A percentile compares a stretch with the other conserved stretches of the same genome.
Conservation (phyloP, 78 protist species). For the Thecamonas trahens region DNA sequence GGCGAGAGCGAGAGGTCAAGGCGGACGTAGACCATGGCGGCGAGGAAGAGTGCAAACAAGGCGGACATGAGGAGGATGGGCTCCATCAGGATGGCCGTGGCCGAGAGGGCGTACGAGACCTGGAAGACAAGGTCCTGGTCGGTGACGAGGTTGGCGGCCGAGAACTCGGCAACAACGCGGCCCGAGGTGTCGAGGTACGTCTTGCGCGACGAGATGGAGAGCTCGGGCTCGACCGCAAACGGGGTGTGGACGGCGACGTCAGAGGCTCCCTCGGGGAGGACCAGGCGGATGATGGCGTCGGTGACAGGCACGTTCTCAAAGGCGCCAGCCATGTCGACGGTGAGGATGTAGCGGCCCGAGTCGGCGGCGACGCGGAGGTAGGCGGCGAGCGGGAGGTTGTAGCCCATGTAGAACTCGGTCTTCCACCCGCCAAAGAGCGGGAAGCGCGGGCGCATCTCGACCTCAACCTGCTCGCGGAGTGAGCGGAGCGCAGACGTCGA, state of each 20-base stretch:
- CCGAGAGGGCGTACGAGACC: conserved; percentile 7
- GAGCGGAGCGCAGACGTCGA: conserved; percentile 57
- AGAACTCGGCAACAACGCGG: conserved; percentile 34
- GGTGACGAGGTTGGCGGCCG: background rate
- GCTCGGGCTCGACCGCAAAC: conserved; percentile 20
- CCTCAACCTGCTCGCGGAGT: background rate
- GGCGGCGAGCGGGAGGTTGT: conserved; percentile 60
- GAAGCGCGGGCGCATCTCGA: conserved; percentile 59
- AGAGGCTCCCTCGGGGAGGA: conserved; percentile 78
- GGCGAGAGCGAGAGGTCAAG: background rate
- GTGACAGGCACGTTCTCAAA: conserved; percentile 39
- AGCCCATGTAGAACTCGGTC: conserved; percentile 56
- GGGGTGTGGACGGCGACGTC: conserved; percentile 24
- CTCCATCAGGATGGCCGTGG: background rate
- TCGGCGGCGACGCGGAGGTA: conserved; percentile 23
- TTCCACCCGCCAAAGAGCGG: conserved; percentile 87
- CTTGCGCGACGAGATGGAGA: conserved; percentile 3
- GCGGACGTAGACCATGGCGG: background rate
- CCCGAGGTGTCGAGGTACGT: conserved; percentile 65
- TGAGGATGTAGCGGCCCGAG: conserved; percentile 20
- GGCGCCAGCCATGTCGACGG: conserved; percentile 33
- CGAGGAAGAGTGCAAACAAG: conserved; percentile 1
- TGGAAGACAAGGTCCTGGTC: background rate
- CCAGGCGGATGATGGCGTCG: conserved; percentile 27
- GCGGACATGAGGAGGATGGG: conserved; percentile 4